phyloP scores from a whole-genome alignment of 768 basidiomycete genomes.

The Paxillus rubicundulus region DNA sequence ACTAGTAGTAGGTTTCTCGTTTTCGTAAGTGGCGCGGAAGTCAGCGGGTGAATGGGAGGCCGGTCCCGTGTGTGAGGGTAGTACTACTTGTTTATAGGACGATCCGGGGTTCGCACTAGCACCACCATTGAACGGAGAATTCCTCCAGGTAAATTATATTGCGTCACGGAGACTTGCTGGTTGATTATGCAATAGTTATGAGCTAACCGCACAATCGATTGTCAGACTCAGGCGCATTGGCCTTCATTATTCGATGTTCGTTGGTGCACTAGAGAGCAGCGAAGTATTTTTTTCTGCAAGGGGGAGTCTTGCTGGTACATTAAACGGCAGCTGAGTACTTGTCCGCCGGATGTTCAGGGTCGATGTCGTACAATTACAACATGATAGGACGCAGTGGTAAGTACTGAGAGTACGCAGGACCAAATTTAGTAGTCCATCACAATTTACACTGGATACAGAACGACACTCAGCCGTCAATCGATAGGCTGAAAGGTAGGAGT shows the following conservation, averaged over 20 bases:
- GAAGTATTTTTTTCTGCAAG: background rate
- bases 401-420: slow-evolving; percentile 23
- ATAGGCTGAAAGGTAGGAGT: slow-evolving; percentile 5
- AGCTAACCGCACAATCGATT: too few species aligned
- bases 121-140: slow-evolving; percentile 1
- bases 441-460: slow-evolving; percentile 30
- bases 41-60: slow-evolving; percentile 15
- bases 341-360: slow-evolving; percentile 10
- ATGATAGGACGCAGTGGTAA: slow-evolving; percentile 9
- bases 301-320: background rate
- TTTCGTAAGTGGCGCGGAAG: slow-evolving; percentile 34
- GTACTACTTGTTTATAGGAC: slow-evolving; percentile 5
- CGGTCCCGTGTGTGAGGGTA: slow-evolving; percentile 11
- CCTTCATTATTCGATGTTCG: too few species aligned
- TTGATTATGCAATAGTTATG: too few species aligned
- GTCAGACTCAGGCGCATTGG: too few species aligned
- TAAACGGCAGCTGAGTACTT: background rate
- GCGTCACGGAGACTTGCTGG: slow-evolving; percentile 11
- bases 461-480: background rate
- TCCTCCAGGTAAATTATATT: slow-evolving; percentile 22
- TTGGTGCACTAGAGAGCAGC: too few species aligned
- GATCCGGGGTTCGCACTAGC: background rate
- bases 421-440: slow-evolving; percentile 31
- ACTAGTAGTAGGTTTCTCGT: slow-evolving; percentile 6
- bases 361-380: slow-evolving; percentile 29